Conservation (phyloP, 2,329 filamentous ascomycete species). For the Pyrenochaeta sp. region DNA sequence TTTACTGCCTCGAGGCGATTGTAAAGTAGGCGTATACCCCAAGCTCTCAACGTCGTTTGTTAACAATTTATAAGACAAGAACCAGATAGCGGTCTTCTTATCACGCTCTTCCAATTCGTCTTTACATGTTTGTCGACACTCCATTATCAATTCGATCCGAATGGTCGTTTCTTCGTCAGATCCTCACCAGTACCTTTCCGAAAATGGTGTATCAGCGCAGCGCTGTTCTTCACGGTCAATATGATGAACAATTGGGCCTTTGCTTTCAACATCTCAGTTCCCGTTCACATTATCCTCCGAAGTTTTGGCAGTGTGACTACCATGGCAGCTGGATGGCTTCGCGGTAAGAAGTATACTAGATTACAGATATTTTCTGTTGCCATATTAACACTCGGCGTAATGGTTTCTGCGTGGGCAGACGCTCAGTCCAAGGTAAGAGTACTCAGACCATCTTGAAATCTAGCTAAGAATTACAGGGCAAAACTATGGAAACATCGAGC, state of each 20-base stretch:
- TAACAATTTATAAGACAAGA: conserved; percentile 68
- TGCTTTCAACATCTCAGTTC: conserved; percentile 94
- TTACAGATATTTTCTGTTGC: conserved; percentile 83
- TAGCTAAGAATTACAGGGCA: conserved; percentile 45
- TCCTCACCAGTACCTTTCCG: conserved; percentile 81
- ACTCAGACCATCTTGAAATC: background rate
- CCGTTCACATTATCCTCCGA: conserved; percentile 93
- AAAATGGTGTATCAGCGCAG: conserved; percentile 87
- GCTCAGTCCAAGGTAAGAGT: conserved; percentile 76
- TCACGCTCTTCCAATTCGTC: conserved; percentile 60
- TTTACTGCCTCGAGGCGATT: conserved; percentile 95
- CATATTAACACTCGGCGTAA: conserved; percentile 84
- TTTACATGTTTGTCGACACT: conserved; percentile 69
- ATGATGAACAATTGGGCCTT: conserved; percentile 98
- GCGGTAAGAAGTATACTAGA: conserved; percentile 82
- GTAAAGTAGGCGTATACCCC: conserved; percentile 71
- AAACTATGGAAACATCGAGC: conserved; percentile 52
- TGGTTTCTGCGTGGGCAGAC: conserved; percentile 89
- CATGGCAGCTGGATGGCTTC: conserved; percentile 86
- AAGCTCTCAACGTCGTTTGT: too few relatives aligned
- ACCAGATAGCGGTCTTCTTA: conserved; percentile 79
- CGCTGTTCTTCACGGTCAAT: conserved; percentile 92
- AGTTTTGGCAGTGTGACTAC: conserved; percentile 96
- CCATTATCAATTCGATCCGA: conserved; percentile 55
- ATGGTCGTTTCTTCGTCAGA: conserved; percentile 75